phyloP scores from a whole-genome alignment of 1,139 yeast species.

The Sugiyamaella xylanicola region DNA sequence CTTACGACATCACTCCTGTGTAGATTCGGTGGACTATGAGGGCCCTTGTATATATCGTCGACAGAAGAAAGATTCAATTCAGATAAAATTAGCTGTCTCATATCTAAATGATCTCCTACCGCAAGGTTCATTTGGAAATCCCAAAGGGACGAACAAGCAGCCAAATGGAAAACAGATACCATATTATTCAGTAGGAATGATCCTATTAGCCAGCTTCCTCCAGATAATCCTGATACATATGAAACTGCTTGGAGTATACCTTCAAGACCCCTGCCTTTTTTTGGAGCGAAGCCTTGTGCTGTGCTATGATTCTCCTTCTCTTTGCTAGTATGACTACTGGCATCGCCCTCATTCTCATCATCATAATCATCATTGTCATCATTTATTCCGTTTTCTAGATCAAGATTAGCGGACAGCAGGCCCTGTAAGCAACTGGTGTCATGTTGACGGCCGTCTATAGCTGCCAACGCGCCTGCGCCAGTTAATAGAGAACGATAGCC shows the following conservation, averaged over 20 bases:
- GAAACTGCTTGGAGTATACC: slow-evolving; percentile 73
- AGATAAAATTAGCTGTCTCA: slow-evolving; percentile 62
- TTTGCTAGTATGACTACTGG: neutral
- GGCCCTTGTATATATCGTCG: slow-evolving; percentile 43
- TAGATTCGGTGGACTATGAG: slow-evolving; percentile 65
- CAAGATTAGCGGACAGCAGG: slow-evolving; percentile 1
- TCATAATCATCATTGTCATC: slow-evolving; percentile 9
- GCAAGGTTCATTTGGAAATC: slow-evolving; percentile 52
- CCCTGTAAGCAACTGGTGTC: slow-evolving; percentile 35
- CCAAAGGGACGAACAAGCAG: slow-evolving; percentile 56
- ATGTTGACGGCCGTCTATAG: slow-evolving; percentile 30
- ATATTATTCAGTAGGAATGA: slow-evolving; percentile 69
- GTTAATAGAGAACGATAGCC: slow-evolving; percentile 69
- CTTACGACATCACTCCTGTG: slow-evolving; percentile 59
- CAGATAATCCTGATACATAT: slow-evolving; percentile 74
- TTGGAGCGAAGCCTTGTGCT: neutral
- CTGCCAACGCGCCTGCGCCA: slow-evolving; percentile 55
- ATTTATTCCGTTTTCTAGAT: neutral
- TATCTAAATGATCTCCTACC: slow-evolving; percentile 42
- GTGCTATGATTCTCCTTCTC: neutral
- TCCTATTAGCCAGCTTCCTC: slow-evolving; percentile 85
- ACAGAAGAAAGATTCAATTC: slow-evolving; percentile 9
- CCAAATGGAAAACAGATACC: slow-evolving; percentile 43
- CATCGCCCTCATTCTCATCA: neutral
- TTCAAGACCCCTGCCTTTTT: slow-evolving; percentile 58